Base-by-base conservation (phyloP, 768 basidiomycete species). In the Boletus eberwhitei region DNA sequence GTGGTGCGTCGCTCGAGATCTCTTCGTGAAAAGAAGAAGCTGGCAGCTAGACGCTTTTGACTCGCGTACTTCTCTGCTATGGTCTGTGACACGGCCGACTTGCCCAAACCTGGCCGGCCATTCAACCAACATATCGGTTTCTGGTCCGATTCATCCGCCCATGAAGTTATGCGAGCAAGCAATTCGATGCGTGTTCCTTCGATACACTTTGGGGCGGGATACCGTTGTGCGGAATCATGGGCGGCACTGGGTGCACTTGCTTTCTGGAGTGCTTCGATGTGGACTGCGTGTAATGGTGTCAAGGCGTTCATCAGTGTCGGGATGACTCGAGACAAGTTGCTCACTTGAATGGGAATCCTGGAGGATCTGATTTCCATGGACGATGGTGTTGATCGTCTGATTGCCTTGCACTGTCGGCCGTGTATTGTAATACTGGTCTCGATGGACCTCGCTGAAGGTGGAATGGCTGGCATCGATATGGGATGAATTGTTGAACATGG, bases 11-110 rank as follows among this genome's bases (percentile, higher is more conserved):
- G 59, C 24, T 59, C 63, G 9, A 57, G 41, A 35, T 67, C 66
- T 14, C 62, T 59, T n/a, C 67, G 57, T 0, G 67, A 73, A 59
- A 74, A 73, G 56, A 75, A 75, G 59, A 72, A 75, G 44, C 67
- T 70, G 0, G 69, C 72, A 31, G 67, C 69, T 11, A 74, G 63
- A 7, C 65, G 63, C 16, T 47, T 17, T 52, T 57, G 32, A 24
- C 22, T 34, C 40, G 54, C 50, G 39, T 60, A 66, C 31, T 57
- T 65, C 53, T 73, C 61, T 13, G 71, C 66, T 1, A 73, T 56
- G 0, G 71, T 69, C 37, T 73, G 72, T 14, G 63, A 62, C 13
- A 75, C 63, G 1, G 64, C 65, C 8, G 64, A 66, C 45, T 66
- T 66, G 2, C 64, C 64, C n/a, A 59, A 67, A 12, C 64, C 64